A percentile compares a stretch with the other conserved stretches of the same genome.
Conservation (phyloP, 2,329 filamentous ascomycete species). For the Penicillium polonicum region DNA sequence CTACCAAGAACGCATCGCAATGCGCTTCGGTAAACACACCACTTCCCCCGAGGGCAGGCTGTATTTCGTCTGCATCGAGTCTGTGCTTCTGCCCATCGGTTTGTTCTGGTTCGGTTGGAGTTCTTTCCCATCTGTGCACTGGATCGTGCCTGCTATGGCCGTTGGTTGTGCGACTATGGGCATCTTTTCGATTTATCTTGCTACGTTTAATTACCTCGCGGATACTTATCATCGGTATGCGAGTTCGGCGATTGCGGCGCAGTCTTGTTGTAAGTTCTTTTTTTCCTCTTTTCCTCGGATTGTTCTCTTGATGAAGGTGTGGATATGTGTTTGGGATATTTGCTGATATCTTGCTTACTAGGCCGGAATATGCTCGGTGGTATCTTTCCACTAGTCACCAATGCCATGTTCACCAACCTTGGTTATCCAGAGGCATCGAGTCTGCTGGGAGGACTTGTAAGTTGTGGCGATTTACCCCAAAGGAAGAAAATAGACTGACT, state of each 20-base stretch:
- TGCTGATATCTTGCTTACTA: conserved; percentile 12
- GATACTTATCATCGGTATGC: conserved; percentile 85
- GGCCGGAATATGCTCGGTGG: conserved; percentile 77
- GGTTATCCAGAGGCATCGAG: conserved; percentile 70
- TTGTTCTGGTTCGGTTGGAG: conserved; percentile 81
- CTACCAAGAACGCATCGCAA: conserved; percentile 67
- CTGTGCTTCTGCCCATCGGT: conserved; percentile 72
- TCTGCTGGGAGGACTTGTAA: conserved; percentile 71
- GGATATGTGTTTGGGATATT: neutral
- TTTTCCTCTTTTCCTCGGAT: neutral
- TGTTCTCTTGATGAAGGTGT: neutral
- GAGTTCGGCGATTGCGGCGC: conserved; percentile 79
- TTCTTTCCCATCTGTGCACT: conserved; percentile 60
- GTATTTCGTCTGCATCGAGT: conserved; percentile 78
- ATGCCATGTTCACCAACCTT: conserved; percentile 69
- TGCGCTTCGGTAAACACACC: conserved; percentile 47
- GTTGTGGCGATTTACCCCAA: conserved; percentile 6
- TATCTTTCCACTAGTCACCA: conserved; percentile 74
- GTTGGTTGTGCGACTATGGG: conserved; percentile 76
- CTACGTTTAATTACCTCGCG: conserved; percentile 89
- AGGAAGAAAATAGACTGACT: conserved; percentile 6
- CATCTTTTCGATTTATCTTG: conserved; percentile 82
- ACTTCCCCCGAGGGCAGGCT: conserved; percentile 70
- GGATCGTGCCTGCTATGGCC: conserved; percentile 69
- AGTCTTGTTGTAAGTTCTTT: conserved; percentile 65